Evolutionary conservation across 371 early-diverging fungal genomes (phyloP).

Genomic region (Phascolomyces articulosus): DNA sequence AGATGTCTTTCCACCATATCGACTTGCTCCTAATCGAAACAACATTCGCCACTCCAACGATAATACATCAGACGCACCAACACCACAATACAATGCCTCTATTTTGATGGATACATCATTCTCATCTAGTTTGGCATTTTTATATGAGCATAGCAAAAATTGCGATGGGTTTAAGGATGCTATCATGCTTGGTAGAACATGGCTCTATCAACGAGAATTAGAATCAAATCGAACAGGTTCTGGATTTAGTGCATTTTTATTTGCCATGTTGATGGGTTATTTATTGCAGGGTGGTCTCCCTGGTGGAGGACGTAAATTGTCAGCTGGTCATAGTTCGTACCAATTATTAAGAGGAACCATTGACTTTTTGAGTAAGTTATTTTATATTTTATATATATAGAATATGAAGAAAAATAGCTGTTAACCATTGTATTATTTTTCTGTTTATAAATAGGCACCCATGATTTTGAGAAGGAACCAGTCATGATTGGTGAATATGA

Average conservation of each 20-base stretch:
- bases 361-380: slow-evolving; percentile 69
- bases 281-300: slow-evolving; percentile 70
- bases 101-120: slow-evolving; percentile 77
- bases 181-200: slow-evolving; percentile 77
- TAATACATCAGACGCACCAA: slow-evolving; percentile 33
- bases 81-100: slow-evolving; percentile 92
- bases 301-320: slow-evolving; percentile 63
- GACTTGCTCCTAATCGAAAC: slow-evolving; percentile 83
- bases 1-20: slow-evolving; percentile 66
- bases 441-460: slow-evolving; percentile 50
- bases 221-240: slow-evolving; percentile 23
- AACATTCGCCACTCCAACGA: slow-evolving; percentile 68
- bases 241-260: slow-evolving; percentile 78
- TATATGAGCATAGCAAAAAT: slow-evolving; percentile 74
- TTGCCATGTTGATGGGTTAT: slow-evolving; percentile 86
- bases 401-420: too few relatives aligned
- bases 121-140: slow-evolving; percentile 75
- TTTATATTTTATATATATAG: too few relatives aligned
- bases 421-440: too few relatives aligned
- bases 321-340: slow-evolving; percentile 80
- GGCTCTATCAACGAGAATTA: slow-evolving; percentile 82
- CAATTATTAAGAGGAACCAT: slow-evolving; percentile 85
- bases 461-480: slow-evolving; percentile 75
- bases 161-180: slow-evolving; percentile 83
- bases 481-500: slow-evolving; percentile 67